Evolutionary conservation across 2,329 filamentous ascomycete genomes (phyloP).

Genomic region (Apiospora rasikravindrae): DNA sequence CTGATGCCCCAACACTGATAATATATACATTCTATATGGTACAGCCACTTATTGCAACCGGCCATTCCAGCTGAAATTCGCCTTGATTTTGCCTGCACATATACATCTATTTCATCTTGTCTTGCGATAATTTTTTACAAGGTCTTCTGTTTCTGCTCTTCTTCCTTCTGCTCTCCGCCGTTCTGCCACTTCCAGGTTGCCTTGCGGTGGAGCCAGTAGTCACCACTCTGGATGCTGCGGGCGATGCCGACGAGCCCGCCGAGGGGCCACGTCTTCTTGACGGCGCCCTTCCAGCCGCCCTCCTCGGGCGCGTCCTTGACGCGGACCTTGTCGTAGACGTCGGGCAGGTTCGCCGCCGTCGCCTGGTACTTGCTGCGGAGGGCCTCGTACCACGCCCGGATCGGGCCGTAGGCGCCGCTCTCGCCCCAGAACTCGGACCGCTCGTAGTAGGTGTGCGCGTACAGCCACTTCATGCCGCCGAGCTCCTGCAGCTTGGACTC

Average conservation of each 20-base stretch:
- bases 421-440: constrained; percentile 71
- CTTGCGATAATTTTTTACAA: background rate
- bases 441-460: constrained; percentile 85
- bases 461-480: constrained; percentile 84
- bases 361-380: constrained; percentile 69
- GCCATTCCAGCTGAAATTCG: background rate
- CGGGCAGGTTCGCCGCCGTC: constrained; percentile 64
- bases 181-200: constrained; percentile 60
- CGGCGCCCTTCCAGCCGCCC: constrained; percentile 44
- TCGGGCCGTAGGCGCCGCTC: constrained; percentile 49
- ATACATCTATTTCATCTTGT: background rate
- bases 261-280: constrained; percentile 59
- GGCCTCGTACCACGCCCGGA: constrained; percentile 59
- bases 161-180: background rate
- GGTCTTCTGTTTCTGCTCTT: constrained; percentile 16
- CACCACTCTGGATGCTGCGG: constrained; percentile 62
- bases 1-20: background rate
- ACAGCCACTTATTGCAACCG: background rate
- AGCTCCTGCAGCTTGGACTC: constrained; percentile 72
- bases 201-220: constrained; percentile 58
- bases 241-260: constrained; percentile 65
- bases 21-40: background rate
- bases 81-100: background rate
- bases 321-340: constrained; percentile 73
- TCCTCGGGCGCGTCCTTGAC: constrained; percentile 53